These are phyloP conservation scores for Ophiosphaerella narmari DNA, from an alignment of 2,329 filamentous ascomycete species.

Conservation along the genomic window DNA sequence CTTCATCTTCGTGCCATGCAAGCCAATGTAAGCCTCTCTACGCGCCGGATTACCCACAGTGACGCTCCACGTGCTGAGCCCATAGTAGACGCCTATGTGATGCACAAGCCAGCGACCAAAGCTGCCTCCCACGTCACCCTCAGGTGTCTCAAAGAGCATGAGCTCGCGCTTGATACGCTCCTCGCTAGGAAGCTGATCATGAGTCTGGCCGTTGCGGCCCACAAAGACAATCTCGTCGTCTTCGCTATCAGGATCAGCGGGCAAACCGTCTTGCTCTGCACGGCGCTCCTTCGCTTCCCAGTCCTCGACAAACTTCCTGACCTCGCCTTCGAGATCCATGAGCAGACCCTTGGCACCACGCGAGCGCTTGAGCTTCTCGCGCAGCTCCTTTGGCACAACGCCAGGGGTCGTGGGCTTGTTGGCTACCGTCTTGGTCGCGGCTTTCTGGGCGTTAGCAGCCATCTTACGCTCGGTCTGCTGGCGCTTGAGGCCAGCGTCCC, in stretches of 20 bases:
- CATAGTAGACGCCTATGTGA: conserved; percentile 90
- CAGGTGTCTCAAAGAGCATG: conserved; percentile 80
- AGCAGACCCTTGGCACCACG: conserved; percentile 80
- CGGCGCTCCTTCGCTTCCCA: conserved; percentile 62
- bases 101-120: conserved; percentile 95
- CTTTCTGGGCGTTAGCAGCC: conserved; percentile 41
- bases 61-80: conserved; percentile 80
- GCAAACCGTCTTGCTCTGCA: conserved; percentile 51
- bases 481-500: conserved; percentile 54
- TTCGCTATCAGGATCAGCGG: conserved; percentile 58
- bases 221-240: conserved; percentile 95
- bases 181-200: conserved; percentile 58
- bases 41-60: conserved; percentile 71
- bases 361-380: conserved; percentile 77
- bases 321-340: conserved; percentile 81
- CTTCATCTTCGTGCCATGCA: conserved; percentile 57
- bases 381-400: conserved; percentile 77
- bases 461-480: conserved; percentile 51
- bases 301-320: conserved; percentile 72
- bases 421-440: conserved; percentile 40
- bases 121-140: conserved; percentile 73
- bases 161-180: conserved; percentile 64
- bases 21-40: conserved; percentile 81
- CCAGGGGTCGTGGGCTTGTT: conserved; percentile 51
- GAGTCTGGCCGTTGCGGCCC: conserved; percentile 68